Base-by-base conservation (phyloP, 306 rosid species). In the Castanea crenata region DNA sequence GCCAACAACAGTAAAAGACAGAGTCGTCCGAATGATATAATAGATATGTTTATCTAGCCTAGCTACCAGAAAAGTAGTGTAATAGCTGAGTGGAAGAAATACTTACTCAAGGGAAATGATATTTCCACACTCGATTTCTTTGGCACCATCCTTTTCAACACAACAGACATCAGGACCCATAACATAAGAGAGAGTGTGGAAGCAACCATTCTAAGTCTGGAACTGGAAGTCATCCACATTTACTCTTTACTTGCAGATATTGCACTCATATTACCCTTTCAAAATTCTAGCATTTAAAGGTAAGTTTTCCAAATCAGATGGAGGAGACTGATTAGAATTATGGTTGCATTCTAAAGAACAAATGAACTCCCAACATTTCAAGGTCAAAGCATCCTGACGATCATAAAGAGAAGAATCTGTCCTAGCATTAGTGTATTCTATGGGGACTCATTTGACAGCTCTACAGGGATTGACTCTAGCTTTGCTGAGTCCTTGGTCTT, bases 41-140 rank as follows among this genome's bases (percentile, higher is more conserved):
- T 49, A 55, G 34, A 15, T 21, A 55, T 21, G 51, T 44, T 61
- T 69, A 38, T 81, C 85, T 6, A 61, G 65, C 18, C 51, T 77
- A n/a, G 44, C 65, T 12, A 81, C 35, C 35, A 3, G n/a, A 20
- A 6, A 6, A 0, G 61, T 23, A 58, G 65, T 8, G 65, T 27
- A 11, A 58, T 10, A 21, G 16, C 12, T 58, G 2, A 58, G 16
- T 11, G 15, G 54, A 49, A 49, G 16, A 49, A 12, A 0, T 49
- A 49, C 54, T 49, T 49, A 49, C 5, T 12, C 54, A 3, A 49
- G 54, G 54, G 54, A 49, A 49, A 49, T 49, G 54, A 49, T 49
- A 49, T 12, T 49, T 49, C 54, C 54, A 49, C 54, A 12, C 54
- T 49, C 1, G 4, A 15, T 10, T 49, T 41, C 46, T 41, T 11